A percentile compares a stretch with the other conserved stretches of the same genome.
Evolutionary conservation across 2,329 filamentous ascomycete species (phyloP).

Genomic region (Penicillium sp.): DNA sequence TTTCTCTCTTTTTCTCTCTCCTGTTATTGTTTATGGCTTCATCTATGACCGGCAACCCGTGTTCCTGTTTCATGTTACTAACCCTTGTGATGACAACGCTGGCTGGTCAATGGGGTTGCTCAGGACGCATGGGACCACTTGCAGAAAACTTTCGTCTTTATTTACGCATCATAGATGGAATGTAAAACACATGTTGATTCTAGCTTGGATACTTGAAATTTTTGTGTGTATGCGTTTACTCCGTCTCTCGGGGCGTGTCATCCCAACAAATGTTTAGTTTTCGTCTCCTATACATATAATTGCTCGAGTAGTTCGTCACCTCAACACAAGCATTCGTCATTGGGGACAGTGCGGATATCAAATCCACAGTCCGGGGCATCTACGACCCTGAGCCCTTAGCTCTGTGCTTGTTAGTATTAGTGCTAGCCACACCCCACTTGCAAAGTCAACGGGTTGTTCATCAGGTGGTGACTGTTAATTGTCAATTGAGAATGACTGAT

Average conservation of each 20-base stretch:
- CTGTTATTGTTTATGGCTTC: conserved; percentile 30
- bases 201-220: background rate
- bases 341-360: background rate
- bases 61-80: conserved; percentile 29
- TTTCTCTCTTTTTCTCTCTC: conserved; percentile 27
- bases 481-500: too few species aligned
- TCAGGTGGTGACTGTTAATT: too few species aligned
- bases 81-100: conserved; percentile 32
- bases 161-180: conserved; percentile 46
- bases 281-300: background rate
- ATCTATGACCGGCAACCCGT: conserved; percentile 34
- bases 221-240: too few species aligned
- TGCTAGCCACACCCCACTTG: too few species aligned
- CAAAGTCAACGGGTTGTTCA: too few species aligned
- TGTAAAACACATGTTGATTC: conserved; percentile 40
- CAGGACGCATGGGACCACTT: conserved; percentile 34
- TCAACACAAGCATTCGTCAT: background rate
- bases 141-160: conserved; percentile 34
- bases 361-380: background rate
- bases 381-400: background rate
- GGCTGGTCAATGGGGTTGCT: conserved; percentile 30
- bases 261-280: too few species aligned
- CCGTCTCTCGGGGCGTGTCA: too few species aligned
- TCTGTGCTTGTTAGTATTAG: background rate
- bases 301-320: background rate